Evolutionary conservation across 2,329 filamentous ascomycete species (phyloP).

Genomic region (Paracorniculantispora psalliotae): DNA sequence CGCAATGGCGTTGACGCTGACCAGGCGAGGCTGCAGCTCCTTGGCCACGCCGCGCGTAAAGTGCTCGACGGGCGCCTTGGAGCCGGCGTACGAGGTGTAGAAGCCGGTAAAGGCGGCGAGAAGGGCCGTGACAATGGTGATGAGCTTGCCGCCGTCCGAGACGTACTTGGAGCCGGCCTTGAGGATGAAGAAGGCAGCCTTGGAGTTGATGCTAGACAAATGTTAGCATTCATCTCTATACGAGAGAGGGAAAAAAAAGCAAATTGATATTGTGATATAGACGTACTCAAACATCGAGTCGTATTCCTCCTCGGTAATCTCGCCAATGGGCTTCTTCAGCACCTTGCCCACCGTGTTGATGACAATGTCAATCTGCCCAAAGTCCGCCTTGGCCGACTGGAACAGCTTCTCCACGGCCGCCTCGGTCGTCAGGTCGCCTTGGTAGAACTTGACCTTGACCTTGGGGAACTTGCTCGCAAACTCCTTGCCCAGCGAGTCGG

Average conservation of each 20-base stretch:
- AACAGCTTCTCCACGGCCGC: constrained; percentile 37
- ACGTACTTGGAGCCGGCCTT: constrained; percentile 38
- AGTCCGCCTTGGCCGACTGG: constrained; percentile 32
- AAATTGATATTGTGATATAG: too few relatives aligned
- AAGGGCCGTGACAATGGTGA: constrained; percentile 40
- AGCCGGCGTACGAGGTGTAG: constrained; percentile 42
- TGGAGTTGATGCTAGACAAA: constrained; percentile 37
- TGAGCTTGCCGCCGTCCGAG: constrained; percentile 40
- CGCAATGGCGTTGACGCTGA: constrained; percentile 33
- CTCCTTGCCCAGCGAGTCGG: constrained; percentile 30
- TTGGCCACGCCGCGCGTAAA: constrained; percentile 33
- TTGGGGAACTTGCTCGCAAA: constrained; percentile 29
- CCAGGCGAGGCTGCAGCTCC: constrained; percentile 26
- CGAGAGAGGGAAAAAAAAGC: background rate
- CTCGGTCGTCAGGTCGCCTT: constrained; percentile 38
- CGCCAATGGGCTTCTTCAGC: constrained; percentile 40
- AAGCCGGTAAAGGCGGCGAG: constrained; percentile 41
- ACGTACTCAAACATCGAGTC: constrained; percentile 43
- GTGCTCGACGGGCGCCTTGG: constrained; percentile 35
- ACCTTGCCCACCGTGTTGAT: constrained; percentile 48
- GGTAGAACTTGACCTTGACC: constrained; percentile 34
- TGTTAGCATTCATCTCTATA: background rate
- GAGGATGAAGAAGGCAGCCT: constrained; percentile 40
- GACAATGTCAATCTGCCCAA: constrained; percentile 43
- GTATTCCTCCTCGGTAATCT: constrained; percentile 40